Evolutionary conservation across 495 filamentous ascomycete genomes (phyloP).

Genomic region (Apodospora peruviana): DNA sequence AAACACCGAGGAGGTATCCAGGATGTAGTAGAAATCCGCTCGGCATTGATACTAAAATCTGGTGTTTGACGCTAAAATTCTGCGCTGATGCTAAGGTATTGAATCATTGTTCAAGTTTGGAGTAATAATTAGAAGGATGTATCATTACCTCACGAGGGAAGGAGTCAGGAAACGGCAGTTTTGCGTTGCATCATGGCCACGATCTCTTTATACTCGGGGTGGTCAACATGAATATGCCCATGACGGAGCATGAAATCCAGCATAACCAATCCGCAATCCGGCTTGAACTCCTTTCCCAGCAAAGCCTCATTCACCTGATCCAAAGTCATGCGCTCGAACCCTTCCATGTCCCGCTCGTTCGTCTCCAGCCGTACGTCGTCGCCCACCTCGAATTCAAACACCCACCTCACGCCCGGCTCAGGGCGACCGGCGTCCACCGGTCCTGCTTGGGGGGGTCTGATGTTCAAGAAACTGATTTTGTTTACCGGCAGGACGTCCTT

Average conservation of each 20-base stretch:
- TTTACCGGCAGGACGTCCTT: not conserved
- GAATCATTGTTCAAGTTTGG: too few relatives aligned
- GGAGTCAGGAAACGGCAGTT: too few relatives aligned
- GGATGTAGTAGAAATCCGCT: too few relatives aligned
- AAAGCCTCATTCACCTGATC: not conserved
- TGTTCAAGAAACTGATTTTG: not conserved
- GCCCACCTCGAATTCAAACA: not conserved
- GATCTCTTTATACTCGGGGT: not conserved
- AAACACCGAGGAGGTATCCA: too few relatives aligned
- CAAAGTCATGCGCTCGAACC: not conserved
- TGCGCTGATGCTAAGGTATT: too few relatives aligned
- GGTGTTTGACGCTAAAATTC: too few relatives aligned
- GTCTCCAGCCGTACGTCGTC: not conserved
- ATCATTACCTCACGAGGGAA: too few relatives aligned
- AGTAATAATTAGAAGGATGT: too few relatives aligned
- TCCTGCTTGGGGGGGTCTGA: not conserved
- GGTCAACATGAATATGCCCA: not conserved
- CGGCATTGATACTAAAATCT: too few relatives aligned
- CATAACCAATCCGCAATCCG: constrained; percentile 1
- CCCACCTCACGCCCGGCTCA: not conserved
- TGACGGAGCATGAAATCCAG: not conserved
- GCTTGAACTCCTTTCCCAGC: not conserved
- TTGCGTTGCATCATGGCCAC: too few relatives aligned
- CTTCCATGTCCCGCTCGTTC: not conserved
- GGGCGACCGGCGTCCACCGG: not conserved